Conservation (phyloP, 129 eudicot genomes). For the Pseudognaphalium luteoalbum region DNA sequence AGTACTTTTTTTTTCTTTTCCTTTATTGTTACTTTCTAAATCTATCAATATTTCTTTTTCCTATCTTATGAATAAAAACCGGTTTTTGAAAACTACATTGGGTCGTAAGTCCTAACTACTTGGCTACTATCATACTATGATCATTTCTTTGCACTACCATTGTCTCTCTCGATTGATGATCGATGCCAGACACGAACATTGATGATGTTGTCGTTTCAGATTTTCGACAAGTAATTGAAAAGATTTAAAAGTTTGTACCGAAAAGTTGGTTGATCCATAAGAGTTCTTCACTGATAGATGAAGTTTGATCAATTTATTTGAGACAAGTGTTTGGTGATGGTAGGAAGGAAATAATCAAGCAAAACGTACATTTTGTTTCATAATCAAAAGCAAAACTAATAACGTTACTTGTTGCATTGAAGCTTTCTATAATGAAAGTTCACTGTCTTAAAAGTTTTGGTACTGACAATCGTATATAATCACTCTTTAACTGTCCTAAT, state of each 20-base stretch:
- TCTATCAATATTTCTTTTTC: neutral
- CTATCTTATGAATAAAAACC: neutral
- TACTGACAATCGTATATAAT: neutral
- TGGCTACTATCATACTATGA: slow-evolving; percentile 1
- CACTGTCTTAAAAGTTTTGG: neutral
- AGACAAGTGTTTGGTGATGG: slow-evolving; percentile 16
- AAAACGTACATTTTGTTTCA: neutral
- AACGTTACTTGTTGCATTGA: neutral
- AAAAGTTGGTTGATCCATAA: neutral
- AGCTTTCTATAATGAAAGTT: neutral
- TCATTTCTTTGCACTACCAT: neutral
- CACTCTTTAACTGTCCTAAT: neutral
- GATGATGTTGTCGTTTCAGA: neutral
- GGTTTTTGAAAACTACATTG: neutral
- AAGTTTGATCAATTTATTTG: slow-evolving; percentile 7
- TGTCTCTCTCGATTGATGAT: neutral
- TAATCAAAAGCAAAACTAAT: neutral
- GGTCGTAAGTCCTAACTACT: neutral
- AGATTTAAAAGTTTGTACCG: too few species aligned
- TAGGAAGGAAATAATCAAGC: neutral
- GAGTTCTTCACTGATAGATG: neutral
- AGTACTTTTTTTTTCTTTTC: slow-evolving; percentile 39
- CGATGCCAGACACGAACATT: neutral
- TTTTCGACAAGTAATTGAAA: neutral
- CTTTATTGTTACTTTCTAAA: neutral